phyloP scores from a whole-genome alignment of 805 yeast genomes.

The Metschnikowia rubicola region DNA sequence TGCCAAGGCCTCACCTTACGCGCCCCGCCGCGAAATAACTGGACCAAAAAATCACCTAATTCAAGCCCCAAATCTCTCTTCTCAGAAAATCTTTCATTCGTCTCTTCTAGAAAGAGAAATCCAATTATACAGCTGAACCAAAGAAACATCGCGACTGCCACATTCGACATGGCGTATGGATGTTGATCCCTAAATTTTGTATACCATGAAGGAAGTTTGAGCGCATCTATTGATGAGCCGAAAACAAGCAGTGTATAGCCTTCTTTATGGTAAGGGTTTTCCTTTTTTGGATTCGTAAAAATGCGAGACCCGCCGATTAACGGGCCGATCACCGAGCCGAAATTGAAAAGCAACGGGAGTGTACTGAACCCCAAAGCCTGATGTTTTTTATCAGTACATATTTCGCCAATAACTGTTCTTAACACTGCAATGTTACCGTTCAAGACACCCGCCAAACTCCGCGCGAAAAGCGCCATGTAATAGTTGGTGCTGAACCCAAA shows the following conservation, averaged over 20 bases:
- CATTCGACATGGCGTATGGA: conserved; percentile 54
- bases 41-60: conserved; percentile 36
- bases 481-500: conserved; percentile 55
- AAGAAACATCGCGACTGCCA: conserved; percentile 41
- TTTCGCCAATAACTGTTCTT: conserved; percentile 59
- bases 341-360: conserved; percentile 58
- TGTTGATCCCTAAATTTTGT: conserved; percentile 29
- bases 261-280: conserved; percentile 15
- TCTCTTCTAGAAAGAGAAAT: conserved; percentile 51
- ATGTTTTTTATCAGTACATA: conserved; percentile 52
- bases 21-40: conserved; percentile 17
- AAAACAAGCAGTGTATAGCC: background rate
- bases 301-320: conserved; percentile 50
- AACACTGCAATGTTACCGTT: conserved; percentile 68
- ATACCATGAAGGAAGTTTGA: conserved; percentile 10
- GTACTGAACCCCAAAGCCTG: conserved; percentile 63
- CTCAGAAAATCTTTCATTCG: conserved; percentile 39
- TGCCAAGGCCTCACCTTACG: conserved; percentile 24
- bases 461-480: conserved; percentile 50
- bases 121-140: conserved; percentile 35
- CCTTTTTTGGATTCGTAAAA: conserved; percentile 42
- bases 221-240: background rate
- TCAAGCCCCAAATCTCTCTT: conserved; percentile 45
- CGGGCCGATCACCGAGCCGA: conserved; percentile 62
- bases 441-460: conserved; percentile 52